These are phyloP conservation scores for Bondarzewia mesenterica DNA, from an alignment of 1,284 basidiomycete genomes.

Conservation along the genomic window DNA sequence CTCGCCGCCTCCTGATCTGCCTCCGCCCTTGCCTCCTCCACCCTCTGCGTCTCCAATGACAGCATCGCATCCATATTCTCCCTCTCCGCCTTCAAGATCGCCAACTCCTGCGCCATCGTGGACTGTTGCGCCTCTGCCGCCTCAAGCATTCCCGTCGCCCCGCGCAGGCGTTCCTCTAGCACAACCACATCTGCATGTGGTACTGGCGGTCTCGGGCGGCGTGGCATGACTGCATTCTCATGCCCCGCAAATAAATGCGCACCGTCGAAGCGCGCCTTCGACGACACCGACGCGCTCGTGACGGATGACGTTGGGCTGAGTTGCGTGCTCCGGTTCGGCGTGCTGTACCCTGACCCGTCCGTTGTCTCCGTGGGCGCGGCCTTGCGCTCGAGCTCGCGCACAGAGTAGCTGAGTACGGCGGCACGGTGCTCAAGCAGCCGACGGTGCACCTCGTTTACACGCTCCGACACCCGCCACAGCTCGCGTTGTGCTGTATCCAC, in stretches of 20 bases:
- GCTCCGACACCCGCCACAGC: conserved; percentile 54
- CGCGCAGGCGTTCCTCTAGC: conserved; percentile 14
- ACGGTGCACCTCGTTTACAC: conserved; percentile 49
- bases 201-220: conserved; percentile 24
- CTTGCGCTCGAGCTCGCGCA: conserved; percentile 61
- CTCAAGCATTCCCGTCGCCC: conserved; percentile 6
- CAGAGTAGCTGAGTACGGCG: conserved; percentile 64
- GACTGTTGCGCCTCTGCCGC: conserved; percentile 3
- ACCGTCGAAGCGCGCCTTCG: conserved; percentile 61
- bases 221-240: conserved; percentile 50
- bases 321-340: conserved; percentile 40
- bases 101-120: conserved; percentile 3
- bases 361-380: conserved; percentile 22
- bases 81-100: not conserved
- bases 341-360: conserved; percentile 39
- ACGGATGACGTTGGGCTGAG: conserved; percentile 46
- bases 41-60: not conserved
- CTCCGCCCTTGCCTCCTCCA: conserved; percentile 1
- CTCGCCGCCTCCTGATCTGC: not conserved
- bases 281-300: conserved; percentile 34
- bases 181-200: conserved; percentile 29
- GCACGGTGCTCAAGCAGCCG: conserved; percentile 70
- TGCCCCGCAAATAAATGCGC: conserved; percentile 78
- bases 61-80: conserved; percentile 1
- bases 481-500: conserved; percentile 65